Evolutionary conservation across 2,329 filamentous ascomycete genomes (phyloP), one percentile per base, ranked within the genome.

Genomic region (Aspergillus luchuensis): DNA sequence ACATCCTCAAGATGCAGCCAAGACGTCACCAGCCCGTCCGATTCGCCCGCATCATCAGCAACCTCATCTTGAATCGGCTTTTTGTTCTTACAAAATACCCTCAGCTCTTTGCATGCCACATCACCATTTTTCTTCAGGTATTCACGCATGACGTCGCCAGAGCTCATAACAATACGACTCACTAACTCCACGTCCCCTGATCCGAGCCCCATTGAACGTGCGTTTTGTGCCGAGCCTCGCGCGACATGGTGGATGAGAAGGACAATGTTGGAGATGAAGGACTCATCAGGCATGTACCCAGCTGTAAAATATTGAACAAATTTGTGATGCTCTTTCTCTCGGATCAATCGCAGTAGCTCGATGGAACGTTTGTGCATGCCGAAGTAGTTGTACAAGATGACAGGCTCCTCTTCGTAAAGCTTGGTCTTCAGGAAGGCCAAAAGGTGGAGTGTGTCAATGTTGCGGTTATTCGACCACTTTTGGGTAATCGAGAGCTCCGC

Each of bases 331-430:
- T 72, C 68, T 36, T 71, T 72, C 2, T 49, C 63, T 48, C 48
- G 30, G 57, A 73, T 72, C 5, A 65, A 57, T 51, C 69, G 64
- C 1, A 72, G 64, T 15, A 73, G 36, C 48, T 73, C 67, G 3
- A 73, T 6, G 25, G 61, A 68, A 59, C 67, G 69, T 55, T 67
- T 69, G 41, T 72, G 68, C 69, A 73, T 72, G 53, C 67, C 69
- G 39, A 72, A 71, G 57, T 72, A 73, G 58, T 73, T 72, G 60
- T 56, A 72, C 19, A 69, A 8, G 4, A 72, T 55, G 1, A 68
- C 2, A 17, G 71, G 70, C 64, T 72, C 69, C 47, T 71, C 71
- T 63, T 72, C 67, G 39, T 59, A 66, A 8, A 72, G 57, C 28
- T 60, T 68, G 30, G 17, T 59, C 50, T 69, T 71, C 39, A 72